phyloP scores from a whole-genome alignment of 768 basidiomycete species.

The Auriscalpium microsporum region DNA sequence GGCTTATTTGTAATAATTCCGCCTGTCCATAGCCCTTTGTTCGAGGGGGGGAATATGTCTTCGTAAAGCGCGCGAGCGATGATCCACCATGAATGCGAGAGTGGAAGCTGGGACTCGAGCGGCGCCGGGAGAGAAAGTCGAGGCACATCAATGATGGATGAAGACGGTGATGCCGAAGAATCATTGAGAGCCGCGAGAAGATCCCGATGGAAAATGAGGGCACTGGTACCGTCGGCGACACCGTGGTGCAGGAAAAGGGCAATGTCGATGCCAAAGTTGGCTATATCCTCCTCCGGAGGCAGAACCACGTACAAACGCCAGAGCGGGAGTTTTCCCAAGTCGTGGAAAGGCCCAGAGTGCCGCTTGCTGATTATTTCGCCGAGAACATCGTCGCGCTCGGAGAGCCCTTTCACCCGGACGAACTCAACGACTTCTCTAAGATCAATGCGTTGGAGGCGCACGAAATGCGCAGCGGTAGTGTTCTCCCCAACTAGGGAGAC shows the following conservation, averaged over 20 bases:
- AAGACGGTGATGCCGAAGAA: not conserved
- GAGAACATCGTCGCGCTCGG: not conserved
- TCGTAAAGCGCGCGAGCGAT: not conserved
- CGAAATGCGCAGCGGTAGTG: not conserved
- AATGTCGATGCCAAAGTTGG: not conserved
- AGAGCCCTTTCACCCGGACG: not conserved
- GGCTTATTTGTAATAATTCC: not conserved
- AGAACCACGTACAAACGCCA: not conserved
- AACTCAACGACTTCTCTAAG: not conserved
- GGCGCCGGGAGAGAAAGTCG: not conserved
- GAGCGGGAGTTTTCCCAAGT: not conserved
- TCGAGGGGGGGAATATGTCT: not conserved
- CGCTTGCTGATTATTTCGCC: not conserved
- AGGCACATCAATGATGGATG: not conserved
- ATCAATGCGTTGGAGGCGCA: not conserved
- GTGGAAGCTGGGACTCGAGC: not conserved
- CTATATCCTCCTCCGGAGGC: not conserved
- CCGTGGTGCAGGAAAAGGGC: not conserved
- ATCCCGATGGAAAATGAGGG: not conserved
- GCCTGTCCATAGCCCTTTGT: not conserved
- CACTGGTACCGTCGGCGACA: not conserved
- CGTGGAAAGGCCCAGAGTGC: not conserved
- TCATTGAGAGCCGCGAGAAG: not conserved
- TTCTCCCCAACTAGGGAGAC: not conserved
- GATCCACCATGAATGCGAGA: not conserved